phyloP scores from a whole-genome alignment of 225 moss, liverwort and hornwort species.

The Polytrichum commune region DNA sequence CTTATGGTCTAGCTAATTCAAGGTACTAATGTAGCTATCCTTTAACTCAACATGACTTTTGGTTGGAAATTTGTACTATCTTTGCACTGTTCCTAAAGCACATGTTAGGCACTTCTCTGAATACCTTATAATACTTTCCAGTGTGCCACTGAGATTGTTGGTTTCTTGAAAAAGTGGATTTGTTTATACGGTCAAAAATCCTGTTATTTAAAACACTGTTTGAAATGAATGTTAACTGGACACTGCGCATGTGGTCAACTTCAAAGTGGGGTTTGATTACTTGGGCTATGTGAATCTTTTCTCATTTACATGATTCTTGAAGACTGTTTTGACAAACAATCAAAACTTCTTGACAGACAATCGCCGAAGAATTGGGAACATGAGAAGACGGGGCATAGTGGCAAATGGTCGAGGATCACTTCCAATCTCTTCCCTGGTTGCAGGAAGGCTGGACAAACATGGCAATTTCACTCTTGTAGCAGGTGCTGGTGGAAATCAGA shows the following conservation, averaged over 20 bases:
- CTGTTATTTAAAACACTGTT: too few species aligned
- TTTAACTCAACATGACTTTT: neutral
- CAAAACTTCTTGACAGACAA: constrained; percentile 27
- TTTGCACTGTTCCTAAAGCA: too few species aligned
- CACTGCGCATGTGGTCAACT: too few species aligned
- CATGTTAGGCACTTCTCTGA: too few species aligned
- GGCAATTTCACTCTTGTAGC: constrained; percentile 62
- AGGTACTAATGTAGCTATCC: neutral
- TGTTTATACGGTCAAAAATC: too few species aligned
- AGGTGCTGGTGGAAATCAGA: constrained; percentile 39
- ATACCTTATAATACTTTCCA: too few species aligned
- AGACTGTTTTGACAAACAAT: neutral
- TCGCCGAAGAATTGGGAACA: constrained; percentile 18
- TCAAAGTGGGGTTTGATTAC: too few species aligned
- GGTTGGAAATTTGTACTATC: neutral
- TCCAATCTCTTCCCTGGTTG: constrained; percentile 56
- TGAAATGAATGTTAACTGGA: too few species aligned
- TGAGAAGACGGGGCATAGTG: constrained; percentile 44
- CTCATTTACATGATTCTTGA: neutral
- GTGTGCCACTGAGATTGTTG: too few species aligned
- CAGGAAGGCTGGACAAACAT: constrained; percentile 70
- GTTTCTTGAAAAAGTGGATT: too few species aligned
- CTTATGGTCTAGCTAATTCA: too few species aligned
- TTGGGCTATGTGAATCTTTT: too few species aligned
- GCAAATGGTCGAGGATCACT: constrained; percentile 53